Base-by-base conservation (phyloP, 1,139 yeast genomes). In the Blastobotrys capitulatus region DNA sequence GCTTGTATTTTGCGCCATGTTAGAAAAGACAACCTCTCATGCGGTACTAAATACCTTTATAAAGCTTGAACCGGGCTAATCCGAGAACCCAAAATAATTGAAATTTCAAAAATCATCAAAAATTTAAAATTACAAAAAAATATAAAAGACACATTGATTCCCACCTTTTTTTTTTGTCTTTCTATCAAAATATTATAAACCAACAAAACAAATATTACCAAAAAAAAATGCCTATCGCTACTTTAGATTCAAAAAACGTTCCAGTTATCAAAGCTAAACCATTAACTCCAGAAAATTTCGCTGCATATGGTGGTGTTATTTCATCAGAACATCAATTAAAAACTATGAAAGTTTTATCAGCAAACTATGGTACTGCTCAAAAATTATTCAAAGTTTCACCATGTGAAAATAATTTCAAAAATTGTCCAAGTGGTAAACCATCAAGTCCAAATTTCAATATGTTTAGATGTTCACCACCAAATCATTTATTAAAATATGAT, bases 361-460 rank as follows among this genome's bases (percentile, higher is more conserved):
- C 96, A 6, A 90, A 90, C 65, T 89, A 90, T 61, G 97, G 97
- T n/a, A 89, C 97, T 2, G 97, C 97, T 1, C 72, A 79, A 5
- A 90, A 89, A 61, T 68, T 87, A 44, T 80, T 78, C 57, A 76
- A 83, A 54, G 94, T 88, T 9, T 81, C 92, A 2, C 83, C 88
- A 1, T 72, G 86, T 2, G 68, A 69, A 10, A 83, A 84, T 65
- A 70, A 72, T 44, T 85, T 74, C 57, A 55, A 54, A 1, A 51
- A 68, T 1, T 74, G 81, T 12, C 74, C 80, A 1, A 76, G 82
- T 52, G 73, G 76, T 1, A 63, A 61, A 22, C 61, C 61, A 3
- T 75, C 80, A 0, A 72, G 78, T 0, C 82, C 95, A 3, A 83
- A 86, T 58, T 82, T 89, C 85, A 87, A 89, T 64, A 75, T 90